Conservation (phyloP, 345 rosid genomes). For the Corchorus capsularis region DNA sequence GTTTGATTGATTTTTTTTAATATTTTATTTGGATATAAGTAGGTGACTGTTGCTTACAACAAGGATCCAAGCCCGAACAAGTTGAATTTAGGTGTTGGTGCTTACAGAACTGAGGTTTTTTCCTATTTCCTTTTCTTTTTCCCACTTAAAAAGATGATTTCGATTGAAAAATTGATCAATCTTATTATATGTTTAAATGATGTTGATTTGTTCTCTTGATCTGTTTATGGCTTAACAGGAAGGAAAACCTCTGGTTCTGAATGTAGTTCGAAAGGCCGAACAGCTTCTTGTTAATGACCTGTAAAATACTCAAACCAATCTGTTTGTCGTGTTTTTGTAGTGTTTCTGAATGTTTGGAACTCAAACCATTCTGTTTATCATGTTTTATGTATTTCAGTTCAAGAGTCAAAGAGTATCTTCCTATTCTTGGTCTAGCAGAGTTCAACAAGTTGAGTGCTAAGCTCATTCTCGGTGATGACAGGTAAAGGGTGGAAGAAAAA, state of each 20-base stretch:
- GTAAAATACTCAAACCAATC: slow-evolving; percentile 40
- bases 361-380: not conserved
- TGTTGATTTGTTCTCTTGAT: slow-evolving; percentile 3
- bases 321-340: not conserved
- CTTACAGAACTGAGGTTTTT: slow-evolving; percentile 91
- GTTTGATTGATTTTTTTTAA: not conserved
- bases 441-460: slow-evolving; percentile 90
- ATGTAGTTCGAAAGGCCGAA: slow-evolving; percentile 83
- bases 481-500: slow-evolving; percentile 40
- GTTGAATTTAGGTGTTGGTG: slow-evolving; percentile 94
- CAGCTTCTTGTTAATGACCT: slow-evolving; percentile 69
- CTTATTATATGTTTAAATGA: not conserved
- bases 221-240: slow-evolving; percentile 50
- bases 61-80: slow-evolving; percentile 85
- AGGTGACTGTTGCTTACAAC: slow-evolving; percentile 96
- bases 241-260: slow-evolving; percentile 87
- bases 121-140: not conserved
- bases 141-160: not conserved
- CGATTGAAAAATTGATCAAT: not conserved
- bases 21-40: slow-evolving; percentile 17
- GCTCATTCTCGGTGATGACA: slow-evolving; percentile 84
- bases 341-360: not conserved
- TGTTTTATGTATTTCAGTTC: slow-evolving; percentile 41
- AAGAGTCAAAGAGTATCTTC: slow-evolving; percentile 89
- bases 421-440: slow-evolving; percentile 81